Evolutionary conservation across 345 rosid species (phyloP), one percentile per base, ranked within the genome.

Genomic region (Populus nigra): DNA sequence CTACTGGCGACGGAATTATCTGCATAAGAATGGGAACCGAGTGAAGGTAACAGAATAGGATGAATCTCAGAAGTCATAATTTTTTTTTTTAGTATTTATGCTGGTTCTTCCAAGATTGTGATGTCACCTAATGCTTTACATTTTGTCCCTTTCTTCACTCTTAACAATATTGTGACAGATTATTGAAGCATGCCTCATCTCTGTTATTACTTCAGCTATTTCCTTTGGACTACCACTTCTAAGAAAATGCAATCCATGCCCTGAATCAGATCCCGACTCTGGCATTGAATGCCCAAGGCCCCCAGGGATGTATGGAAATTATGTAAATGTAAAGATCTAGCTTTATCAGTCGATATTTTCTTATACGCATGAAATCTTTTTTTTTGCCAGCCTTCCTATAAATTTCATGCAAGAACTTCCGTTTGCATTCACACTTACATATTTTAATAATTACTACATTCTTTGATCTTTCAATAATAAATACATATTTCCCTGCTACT

Each of bases 251-350:
- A 96, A 88, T 86, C 90, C 94, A 11, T 96, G 99, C 87, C 99
- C 99, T 31, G 93, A 88, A 68, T 68, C 89, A 45, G 94, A 87
- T 85, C 50, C 93, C 68, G 90, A 85, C 22, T 86, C 97, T 80
- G 90, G 91, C 68, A 88, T 93, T 78, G 92, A 88, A 81, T 96
- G 99, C 79, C 98, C 99, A 49, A 76, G 88, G 68, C 87, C 94
- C 83, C 99, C 99, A 10, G 99, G 99, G 81, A 90, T 86, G 94
- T 88, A 90, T 74, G 99, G 99, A 53, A 96, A 96, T 83, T 96
- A 96, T 80, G 99, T 93, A 50, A 91, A 91, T 84, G 99, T 96
- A 89, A 85, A 13, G 94, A 68, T 67, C 63, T 63, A 41, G 17
- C 76, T 68, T 83, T 76, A 27, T 27, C 65, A 57, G 74, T 68